Evolutionary conservation across 768 basidiomycete genomes (phyloP).

Genomic region (Pulveroboletus sp.): DNA sequence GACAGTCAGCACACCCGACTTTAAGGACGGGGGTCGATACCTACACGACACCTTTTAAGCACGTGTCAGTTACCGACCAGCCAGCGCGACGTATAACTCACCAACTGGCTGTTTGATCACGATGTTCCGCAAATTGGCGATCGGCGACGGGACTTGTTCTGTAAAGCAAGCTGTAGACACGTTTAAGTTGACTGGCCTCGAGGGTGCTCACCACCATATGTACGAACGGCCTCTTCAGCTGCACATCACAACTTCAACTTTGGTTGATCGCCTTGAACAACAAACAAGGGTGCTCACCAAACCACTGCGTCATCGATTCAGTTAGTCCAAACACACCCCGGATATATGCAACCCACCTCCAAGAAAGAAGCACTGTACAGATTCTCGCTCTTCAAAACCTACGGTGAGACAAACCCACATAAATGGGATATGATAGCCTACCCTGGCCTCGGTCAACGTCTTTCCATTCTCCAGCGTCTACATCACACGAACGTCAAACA

Average conservation of each 20-base stretch:
- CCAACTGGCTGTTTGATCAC: conserved; percentile 93
- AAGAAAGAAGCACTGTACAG: conserved; percentile 82
- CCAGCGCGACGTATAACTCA: conserved; percentile 39
- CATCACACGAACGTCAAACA: conserved; percentile 8
- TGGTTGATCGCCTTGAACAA: neutral
- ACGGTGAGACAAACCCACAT: neutral
- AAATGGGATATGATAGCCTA: conserved; percentile 21
- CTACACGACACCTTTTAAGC: conserved; percentile 45
- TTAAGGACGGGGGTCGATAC: conserved; percentile 10
- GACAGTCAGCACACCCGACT: conserved; percentile 1
- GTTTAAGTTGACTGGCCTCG: neutral
- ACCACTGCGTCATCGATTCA: conserved; percentile 55
- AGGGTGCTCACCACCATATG: conserved; percentile 70
- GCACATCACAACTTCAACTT: conserved; percentile 11
- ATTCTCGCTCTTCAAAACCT: conserved; percentile 65
- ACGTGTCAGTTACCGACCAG: conserved; percentile 13
- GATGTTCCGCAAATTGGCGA: conserved; percentile 71
- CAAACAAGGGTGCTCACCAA: conserved; percentile 46
- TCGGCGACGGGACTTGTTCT: conserved; percentile 83
- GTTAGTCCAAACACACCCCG: neutral
- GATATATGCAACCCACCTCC: conserved; percentile 49
- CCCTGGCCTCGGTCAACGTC: conserved; percentile 79
- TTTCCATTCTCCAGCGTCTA: conserved; percentile 97
- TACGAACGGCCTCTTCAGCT: conserved; percentile 92
- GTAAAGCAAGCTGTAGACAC: neutral